Base-by-base conservation (phyloP, 2,329 filamentous ascomycete genomes). In the Colletotrichum melonis region DNA sequence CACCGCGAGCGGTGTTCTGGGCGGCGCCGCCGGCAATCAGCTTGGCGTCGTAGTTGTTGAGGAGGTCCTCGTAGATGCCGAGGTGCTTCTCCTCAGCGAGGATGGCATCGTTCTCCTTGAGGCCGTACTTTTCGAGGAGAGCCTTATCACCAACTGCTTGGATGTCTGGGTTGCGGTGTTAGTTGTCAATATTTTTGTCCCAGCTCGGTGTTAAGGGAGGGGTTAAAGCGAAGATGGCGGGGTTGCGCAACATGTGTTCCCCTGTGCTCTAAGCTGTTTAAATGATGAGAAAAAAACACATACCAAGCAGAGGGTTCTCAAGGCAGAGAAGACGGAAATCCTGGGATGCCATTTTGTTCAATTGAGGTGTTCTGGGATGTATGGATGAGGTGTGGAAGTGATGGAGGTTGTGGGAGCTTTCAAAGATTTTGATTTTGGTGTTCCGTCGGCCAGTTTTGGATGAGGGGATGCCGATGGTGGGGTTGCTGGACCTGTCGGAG, bases 31-130 rank as follows among this genome's bases (percentile, higher is more conserved):
- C 97, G 67, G 97, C 95, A 81, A 98, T 97, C 82, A 98, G 89
- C 87, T 97, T 97, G 76, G 96, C 96, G 79, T 97, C 91, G 86
- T 92, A 94, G 89, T 97, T 96, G 86, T 94, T 93, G 79, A 98
- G 91, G 78, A 98, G 91, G 81, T 99, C 97, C 82, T 98, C 95
- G 85, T 95, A 99, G 81, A 99, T 90, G 58, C 89, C 91, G 81
- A 93, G 88, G 86, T 99, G 97, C 88, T 97, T 93, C 82, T 94
- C 91, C 84, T 97, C 95, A 69, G 96, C 96, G 74, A 99, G 94
- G 83, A 99, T 98, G 79, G 97, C 97, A 84, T 99, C 96, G 87
- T 99, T 98, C 84, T 93, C 89, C 89, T 99, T 98, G 80, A 99
- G 90, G 73, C 87, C 92, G 83, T 99, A 99, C 89, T 98, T 97